A percentile compares a stretch with the other conserved stretches of the same genome.
Evolutionary conservation across 2,329 filamentous ascomycete genomes (phyloP).

Genomic region (Mycosphaerella arachidis): DNA sequence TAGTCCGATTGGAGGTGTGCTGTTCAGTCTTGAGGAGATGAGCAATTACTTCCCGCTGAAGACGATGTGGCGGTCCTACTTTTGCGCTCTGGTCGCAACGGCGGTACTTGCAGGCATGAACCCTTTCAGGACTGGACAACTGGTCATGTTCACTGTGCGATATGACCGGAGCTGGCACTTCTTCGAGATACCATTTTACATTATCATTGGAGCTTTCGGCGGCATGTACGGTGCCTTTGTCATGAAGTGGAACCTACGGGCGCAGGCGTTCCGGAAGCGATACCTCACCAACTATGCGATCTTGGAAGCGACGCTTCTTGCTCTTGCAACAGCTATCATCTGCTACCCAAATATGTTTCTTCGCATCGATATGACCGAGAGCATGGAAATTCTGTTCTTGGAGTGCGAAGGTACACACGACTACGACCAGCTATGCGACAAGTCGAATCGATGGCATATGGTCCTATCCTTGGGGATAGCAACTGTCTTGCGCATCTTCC

Average conservation of each 20-base stretch:
- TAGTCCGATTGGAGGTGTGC: constrained; percentile 90
- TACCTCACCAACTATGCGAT: constrained; percentile 81
- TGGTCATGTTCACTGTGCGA: constrained; percentile 98
- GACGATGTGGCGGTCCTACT: constrained; percentile 97
- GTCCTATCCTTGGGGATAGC: constrained; percentile 73
- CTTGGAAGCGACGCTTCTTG: constrained; percentile 78
- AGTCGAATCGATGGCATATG: constrained; percentile 69
- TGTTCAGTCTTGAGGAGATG: constrained; percentile 98
- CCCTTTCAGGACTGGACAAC: constrained; percentile 89
- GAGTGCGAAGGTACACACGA: constrained; percentile 88
- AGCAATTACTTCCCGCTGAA: constrained; percentile 93
- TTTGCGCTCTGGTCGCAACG: constrained; percentile 92
- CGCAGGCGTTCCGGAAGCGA: constrained; percentile 88
- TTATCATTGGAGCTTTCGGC: constrained; percentile 86
- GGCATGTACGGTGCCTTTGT: constrained; percentile 94
- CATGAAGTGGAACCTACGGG: constrained; percentile 93
- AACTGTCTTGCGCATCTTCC: constrained; percentile 71
- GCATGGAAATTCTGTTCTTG: constrained; percentile 95
- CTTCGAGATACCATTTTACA: constrained; percentile 90
- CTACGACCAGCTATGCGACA: constrained; percentile 85
- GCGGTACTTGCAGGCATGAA: constrained; percentile 94
- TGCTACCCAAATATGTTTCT: constrained; percentile 96
- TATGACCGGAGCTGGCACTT: constrained; percentile 98
- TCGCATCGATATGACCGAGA: constrained; percentile 97
- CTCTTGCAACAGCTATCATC: constrained; percentile 78